Conservation (phyloP, 2,329 filamentous ascomycete species). For the Fusarium fracticaudum region DNA sequence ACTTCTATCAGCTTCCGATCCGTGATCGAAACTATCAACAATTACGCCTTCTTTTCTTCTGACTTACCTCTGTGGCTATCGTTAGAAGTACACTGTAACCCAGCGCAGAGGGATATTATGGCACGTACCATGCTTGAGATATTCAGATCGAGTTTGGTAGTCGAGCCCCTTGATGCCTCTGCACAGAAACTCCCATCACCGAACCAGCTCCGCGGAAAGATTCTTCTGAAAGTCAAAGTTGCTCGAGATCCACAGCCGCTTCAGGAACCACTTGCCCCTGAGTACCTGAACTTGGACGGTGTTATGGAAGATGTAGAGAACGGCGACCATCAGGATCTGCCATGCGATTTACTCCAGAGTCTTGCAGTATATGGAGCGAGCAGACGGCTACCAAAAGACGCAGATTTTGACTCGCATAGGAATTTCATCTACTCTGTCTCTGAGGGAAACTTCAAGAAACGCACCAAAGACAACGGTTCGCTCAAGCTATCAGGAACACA, state of each 20-base stretch:
- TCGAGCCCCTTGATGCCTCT: background rate
- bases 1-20: slow-evolving; percentile 6
- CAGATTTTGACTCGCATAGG: background rate
- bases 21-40: background rate
- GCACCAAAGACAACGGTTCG: background rate
- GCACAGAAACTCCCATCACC: background rate
- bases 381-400: background rate
- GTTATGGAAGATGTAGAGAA: rapidly evolving
- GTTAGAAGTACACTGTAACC: slow-evolving; percentile 9
- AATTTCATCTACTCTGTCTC: slow-evolving; percentile 25
- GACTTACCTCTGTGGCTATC: slow-evolving; percentile 24
- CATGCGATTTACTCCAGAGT: background rate
- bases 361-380: slow-evolving; percentile 23
- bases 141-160: background rate
- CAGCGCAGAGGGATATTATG: background rate
- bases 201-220: background rate
- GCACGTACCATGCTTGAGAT: slow-evolving; percentile 10
- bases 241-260: background rate
- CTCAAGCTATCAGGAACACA: background rate
- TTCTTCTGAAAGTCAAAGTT: slow-evolving; percentile 15
- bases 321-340: rapidly evolving
- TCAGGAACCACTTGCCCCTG: background rate
- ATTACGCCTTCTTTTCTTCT: slow-evolving; percentile 2
- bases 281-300: background rate
- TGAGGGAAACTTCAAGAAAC: slow-evolving; percentile 1